phyloP scores from a whole-genome alignment of 2,329 filamentous ascomycete genomes.

The Pyrenophora graminea region DNA sequence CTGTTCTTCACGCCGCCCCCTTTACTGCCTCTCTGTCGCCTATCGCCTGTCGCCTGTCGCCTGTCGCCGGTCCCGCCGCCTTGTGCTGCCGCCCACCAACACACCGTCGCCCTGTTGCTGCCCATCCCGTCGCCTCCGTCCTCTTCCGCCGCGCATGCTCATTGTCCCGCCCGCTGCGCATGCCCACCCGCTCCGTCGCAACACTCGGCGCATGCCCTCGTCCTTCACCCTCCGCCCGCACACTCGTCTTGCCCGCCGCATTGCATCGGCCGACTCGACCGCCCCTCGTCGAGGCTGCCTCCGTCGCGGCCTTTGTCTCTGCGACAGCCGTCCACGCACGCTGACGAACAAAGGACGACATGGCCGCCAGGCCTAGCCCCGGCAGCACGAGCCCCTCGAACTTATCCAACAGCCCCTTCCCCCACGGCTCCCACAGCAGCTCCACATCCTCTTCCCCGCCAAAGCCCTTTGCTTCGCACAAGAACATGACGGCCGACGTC shows the following conservation, averaged over 20 bases:
- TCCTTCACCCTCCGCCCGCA: too few species aligned
- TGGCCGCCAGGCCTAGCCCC: slow-evolving; percentile 49
- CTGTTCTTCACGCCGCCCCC: slow-evolving; percentile 29
- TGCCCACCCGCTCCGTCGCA: too few species aligned
- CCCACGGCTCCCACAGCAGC: slow-evolving; percentile 47
- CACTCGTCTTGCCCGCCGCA: slow-evolving; percentile 21
- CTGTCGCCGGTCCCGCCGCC: background rate
- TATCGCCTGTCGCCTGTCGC: background rate
- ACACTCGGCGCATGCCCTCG: too few species aligned
- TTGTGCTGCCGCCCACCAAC: too few species aligned
- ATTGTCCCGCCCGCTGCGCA: slow-evolving; percentile 7
- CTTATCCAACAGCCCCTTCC: slow-evolving; percentile 46
- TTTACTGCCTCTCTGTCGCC: slow-evolving; percentile 26
- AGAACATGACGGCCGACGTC: slow-evolving; percentile 48
- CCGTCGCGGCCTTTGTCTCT: slow-evolving; percentile 39
- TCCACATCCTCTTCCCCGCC: slow-evolving; percentile 48
- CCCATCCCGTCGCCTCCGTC: slow-evolving; percentile 11
- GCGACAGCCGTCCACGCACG: slow-evolving; percentile 31
- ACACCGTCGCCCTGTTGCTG: background rate
- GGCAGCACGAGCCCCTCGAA: slow-evolving; percentile 49
- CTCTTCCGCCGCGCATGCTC: slow-evolving; percentile 14
- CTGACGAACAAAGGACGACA: slow-evolving; percentile 42
- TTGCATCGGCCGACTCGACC: slow-evolving; percentile 22
- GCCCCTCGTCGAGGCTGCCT: background rate
- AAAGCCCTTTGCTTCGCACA: slow-evolving; percentile 40